phyloP scores from a whole-genome alignment of 2,329 filamentous ascomycete genomes.

The Colletotrichum phormii region DNA sequence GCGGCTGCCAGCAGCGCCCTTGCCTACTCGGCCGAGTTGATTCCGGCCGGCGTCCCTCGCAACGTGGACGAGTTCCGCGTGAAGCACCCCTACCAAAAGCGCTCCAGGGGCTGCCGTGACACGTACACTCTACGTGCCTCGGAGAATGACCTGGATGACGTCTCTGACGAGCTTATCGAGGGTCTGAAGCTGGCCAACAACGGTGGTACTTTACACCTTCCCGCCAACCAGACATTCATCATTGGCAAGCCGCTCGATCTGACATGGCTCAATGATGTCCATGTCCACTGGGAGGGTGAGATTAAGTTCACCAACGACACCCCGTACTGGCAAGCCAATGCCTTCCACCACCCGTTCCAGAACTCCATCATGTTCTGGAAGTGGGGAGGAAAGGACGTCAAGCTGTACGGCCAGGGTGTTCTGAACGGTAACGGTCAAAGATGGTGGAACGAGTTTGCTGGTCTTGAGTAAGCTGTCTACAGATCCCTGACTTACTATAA shows the following conservation, averaged over 20 bases:
- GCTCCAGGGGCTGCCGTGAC: slow-evolving; percentile 31
- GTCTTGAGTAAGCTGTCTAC: slow-evolving; percentile 28
- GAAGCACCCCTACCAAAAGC: slow-evolving; percentile 66
- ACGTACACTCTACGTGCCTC: slow-evolving; percentile 34
- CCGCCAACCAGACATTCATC: slow-evolving; percentile 64
- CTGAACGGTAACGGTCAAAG: slow-evolving; percentile 70
- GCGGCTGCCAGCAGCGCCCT: slow-evolving; percentile 34
- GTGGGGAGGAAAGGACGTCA: slow-evolving; percentile 74
- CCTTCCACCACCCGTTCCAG: slow-evolving; percentile 72
- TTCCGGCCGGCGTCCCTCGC: slow-evolving; percentile 40
- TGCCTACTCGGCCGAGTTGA: slow-evolving; percentile 25
- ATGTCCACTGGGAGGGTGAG: slow-evolving; percentile 59
- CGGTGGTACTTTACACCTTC: slow-evolving; percentile 69
- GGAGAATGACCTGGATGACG: slow-evolving; percentile 57
- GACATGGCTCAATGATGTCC: slow-evolving; percentile 70
- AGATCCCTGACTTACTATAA: background rate
- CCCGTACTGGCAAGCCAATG: slow-evolving; percentile 73
- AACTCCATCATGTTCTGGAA: slow-evolving; percentile 76
- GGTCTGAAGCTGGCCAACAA: slow-evolving; percentile 59
- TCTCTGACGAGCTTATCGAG: slow-evolving; percentile 53
- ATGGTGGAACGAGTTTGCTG: slow-evolving; percentile 73
- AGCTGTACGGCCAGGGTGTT: slow-evolving; percentile 67
- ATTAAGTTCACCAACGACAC: slow-evolving; percentile 70
- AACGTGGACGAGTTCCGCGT: slow-evolving; percentile 41
- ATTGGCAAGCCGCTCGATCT: slow-evolving; percentile 72